Evolutionary conservation across 2,329 filamentous ascomycete species (phyloP).

Genomic region (Pestalotiopsis sp.): DNA sequence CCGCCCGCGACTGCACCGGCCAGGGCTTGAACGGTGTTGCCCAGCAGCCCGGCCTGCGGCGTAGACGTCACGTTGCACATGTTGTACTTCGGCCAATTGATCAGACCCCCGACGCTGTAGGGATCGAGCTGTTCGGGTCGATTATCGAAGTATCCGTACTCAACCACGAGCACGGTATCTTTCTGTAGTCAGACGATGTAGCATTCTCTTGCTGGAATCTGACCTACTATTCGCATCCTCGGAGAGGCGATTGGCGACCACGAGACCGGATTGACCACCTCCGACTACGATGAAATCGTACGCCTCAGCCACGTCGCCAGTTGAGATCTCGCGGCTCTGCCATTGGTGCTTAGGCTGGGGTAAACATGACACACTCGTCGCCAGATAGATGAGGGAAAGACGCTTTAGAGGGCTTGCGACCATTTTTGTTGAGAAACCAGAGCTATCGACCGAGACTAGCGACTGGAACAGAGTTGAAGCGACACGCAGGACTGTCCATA

Average conservation of each 20-base stretch:
- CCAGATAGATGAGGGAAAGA: background rate
- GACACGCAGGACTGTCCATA: background rate
- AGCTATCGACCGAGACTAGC: background rate
- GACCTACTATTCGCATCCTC: conserved; percentile 21
- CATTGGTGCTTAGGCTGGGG: background rate
- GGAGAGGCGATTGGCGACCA: conserved; percentile 26
- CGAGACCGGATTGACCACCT: conserved; percentile 25
- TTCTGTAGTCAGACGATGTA: background rate
- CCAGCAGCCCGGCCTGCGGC: background rate
- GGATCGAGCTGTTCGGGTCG: background rate
- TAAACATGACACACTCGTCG: background rate
- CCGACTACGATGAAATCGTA: conserved; percentile 26
- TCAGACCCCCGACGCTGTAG: background rate
- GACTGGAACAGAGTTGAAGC: background rate
- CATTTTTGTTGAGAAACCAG: background rate
- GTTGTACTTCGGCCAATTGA: background rate
- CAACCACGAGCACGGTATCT: conserved; percentile 1
- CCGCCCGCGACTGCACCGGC: background rate
- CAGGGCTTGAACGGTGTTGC: background rate
- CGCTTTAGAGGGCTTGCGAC: background rate
- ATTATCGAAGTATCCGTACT: conserved; percentile 3
- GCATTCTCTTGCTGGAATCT: too few relatives aligned
- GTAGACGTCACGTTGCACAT: conserved; percentile 1
- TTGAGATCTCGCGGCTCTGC: background rate
- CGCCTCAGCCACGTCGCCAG: background rate